Evolutionary conservation across 306 rosid genomes (phyloP).

Genomic region (Ammopiptanthus mongolicus): DNA sequence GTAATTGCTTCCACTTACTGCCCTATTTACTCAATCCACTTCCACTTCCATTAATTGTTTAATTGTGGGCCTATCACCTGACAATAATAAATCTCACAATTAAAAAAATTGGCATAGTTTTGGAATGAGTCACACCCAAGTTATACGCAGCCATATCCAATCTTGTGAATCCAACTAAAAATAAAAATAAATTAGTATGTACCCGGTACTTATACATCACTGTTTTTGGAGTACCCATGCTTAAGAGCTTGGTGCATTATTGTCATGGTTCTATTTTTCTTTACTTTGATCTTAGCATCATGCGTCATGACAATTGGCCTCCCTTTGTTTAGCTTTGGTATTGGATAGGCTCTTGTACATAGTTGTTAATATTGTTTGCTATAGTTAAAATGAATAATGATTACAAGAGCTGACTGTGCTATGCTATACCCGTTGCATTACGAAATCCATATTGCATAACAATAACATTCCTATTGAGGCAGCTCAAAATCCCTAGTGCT

Average conservation of each 20-base stretch:
- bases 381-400: background rate
- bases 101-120: too few species aligned
- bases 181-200: too few species aligned
- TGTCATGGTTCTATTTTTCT: background rate
- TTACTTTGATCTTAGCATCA: background rate
- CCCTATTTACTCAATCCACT: too few species aligned
- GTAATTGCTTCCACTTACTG: too few species aligned
- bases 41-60: too few species aligned
- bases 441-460: background rate
- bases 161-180: too few species aligned
- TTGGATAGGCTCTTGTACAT: background rate
- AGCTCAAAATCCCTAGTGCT: background rate
- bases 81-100: too few species aligned
- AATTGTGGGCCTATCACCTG: too few species aligned
- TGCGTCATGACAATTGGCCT: background rate
- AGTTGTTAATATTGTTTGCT: background rate
- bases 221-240: background rate
- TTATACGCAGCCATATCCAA: too few species aligned
- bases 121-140: too few species aligned
- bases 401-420: background rate
- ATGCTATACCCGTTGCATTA: background rate
- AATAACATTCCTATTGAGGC: background rate
- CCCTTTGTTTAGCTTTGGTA: background rate
- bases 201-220: too few species aligned
- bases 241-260: background rate